Conservation (phyloP, 371 early-diverging fungal genomes). For the Mucor mucedo region DNA sequence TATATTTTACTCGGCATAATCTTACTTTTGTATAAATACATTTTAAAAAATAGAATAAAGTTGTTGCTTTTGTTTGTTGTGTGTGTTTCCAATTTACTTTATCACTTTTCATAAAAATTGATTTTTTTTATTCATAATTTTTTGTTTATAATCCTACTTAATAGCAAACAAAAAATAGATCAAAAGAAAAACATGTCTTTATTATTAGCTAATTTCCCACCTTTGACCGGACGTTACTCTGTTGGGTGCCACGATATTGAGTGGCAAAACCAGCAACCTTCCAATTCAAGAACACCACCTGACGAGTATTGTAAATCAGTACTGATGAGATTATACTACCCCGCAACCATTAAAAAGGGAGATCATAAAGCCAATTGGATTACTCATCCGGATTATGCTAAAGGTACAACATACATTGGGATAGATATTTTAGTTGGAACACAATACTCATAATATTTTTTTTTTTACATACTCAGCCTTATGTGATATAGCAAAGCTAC, state of each 20-base stretch:
- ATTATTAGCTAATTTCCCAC: slow-evolving; percentile 31
- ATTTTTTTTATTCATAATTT: too few relatives aligned
- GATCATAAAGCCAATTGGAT: slow-evolving; percentile 23
- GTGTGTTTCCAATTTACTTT: not conserved
- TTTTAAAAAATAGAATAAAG: not conserved
- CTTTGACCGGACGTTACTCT: slow-evolving; percentile 31
- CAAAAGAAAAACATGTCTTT: slow-evolving; percentile 16
- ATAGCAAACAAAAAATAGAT: not conserved
- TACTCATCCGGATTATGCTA: slow-evolving; percentile 21
- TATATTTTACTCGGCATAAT: slow-evolving; percentile 7
- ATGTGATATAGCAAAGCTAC: slow-evolving; percentile 19
- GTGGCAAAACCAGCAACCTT: slow-evolving; percentile 14
- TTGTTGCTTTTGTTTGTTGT: not conserved
- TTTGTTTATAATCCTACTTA: too few relatives aligned
- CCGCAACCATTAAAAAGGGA: slow-evolving; percentile 23
- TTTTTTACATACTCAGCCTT: slow-evolving; percentile 6
- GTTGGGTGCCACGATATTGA: slow-evolving; percentile 41
- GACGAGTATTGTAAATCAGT: slow-evolving; percentile 6
- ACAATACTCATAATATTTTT: too few relatives aligned
- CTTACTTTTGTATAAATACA: slow-evolving; percentile 1
- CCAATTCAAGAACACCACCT: not conserved
- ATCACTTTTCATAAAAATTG: too few relatives aligned
- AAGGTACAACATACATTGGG: slow-evolving; percentile 4
- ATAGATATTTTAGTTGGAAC: too few relatives aligned
- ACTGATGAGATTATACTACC: slow-evolving; percentile 26